Percentiles rank a stretch among this genome's conserved stretches.
These are phyloP conservation scores for Asterophora parasitica DNA, from an alignment of 768 basidiomycete species.

Conservation along the genomic window DNA sequence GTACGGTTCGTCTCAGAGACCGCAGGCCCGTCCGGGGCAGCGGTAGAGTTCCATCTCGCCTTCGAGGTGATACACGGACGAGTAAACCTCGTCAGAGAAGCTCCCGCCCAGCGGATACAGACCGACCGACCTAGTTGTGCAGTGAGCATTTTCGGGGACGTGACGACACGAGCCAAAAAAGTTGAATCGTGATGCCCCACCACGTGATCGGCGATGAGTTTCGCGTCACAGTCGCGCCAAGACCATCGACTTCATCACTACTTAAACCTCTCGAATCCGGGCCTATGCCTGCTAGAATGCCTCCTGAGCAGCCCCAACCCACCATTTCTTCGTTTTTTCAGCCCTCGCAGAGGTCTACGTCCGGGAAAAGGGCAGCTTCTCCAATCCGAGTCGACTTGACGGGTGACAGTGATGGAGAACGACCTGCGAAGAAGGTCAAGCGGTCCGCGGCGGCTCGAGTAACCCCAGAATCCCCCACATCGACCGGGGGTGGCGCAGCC, in stretches of 20 bases:
- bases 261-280: not conserved
- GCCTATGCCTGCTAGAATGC: slow-evolving; percentile 11
- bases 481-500: slow-evolving; percentile 5
- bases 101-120: slow-evolving; percentile 6
- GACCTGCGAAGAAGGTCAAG: slow-evolving; percentile 27
- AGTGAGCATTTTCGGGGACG: slow-evolving; percentile 14
- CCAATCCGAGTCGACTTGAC: slow-evolving; percentile 46
- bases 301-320: slow-evolving; percentile 23
- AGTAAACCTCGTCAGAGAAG: slow-evolving; percentile 7
- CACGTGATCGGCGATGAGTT: slow-evolving; percentile 22
- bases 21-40: slow-evolving; percentile 36
- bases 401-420: slow-evolving; percentile 29
- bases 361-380: slow-evolving; percentile 12
- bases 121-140: slow-evolving; percentile 18
- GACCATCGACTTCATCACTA: not conserved
- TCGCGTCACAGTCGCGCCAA: slow-evolving; percentile 6
- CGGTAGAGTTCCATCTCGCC: slow-evolving; percentile 22
- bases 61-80: not conserved
- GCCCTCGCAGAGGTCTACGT: slow-evolving; percentile 10
- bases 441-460: slow-evolving; percentile 4
- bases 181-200: slow-evolving; percentile 8
- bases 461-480: not conserved
- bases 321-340: slow-evolving; percentile 38
- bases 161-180: slow-evolving; percentile 5
- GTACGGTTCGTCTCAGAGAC: slow-evolving; percentile 64